A percentile compares a stretch with the other conserved stretches of the same genome.
These are phyloP conservation scores for Fusarium bulbicola DNA, from an alignment of 2,329 filamentous ascomycete species.

Conservation along the genomic window DNA sequence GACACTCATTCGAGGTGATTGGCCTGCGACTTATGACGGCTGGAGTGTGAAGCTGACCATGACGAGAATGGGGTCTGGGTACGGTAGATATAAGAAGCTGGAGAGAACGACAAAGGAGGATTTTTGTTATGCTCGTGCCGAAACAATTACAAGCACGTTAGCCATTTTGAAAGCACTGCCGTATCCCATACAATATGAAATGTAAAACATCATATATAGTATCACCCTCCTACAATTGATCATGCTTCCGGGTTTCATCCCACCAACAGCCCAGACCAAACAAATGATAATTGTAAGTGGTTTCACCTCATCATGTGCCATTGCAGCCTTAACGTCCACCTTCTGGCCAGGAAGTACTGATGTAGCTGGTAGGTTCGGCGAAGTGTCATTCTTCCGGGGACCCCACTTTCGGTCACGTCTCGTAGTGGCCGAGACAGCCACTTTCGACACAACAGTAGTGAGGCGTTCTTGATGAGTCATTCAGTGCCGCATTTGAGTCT, in stretches of 20 bases:
- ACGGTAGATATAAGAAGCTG: too few relatives aligned
- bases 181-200: too few relatives aligned
- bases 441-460: neutral
- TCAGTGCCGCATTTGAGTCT: too few relatives aligned
- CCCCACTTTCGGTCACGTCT: neutral
- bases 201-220: too few relatives aligned
- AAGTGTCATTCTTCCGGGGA: neutral
- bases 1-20: neutral
- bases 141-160: too few relatives aligned
- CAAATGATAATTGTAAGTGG: fast-evolving
- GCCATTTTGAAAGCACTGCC: neutral
- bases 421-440: neutral
- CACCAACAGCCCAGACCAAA: neutral
- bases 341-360: neutral
- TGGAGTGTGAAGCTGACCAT: too few relatives aligned
- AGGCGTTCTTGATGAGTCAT: neutral
- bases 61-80: too few relatives aligned
- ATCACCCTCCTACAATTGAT: neutral
- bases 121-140: too few relatives aligned
- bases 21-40: too few relatives aligned
- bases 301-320: neutral
- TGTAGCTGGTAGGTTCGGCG: neutral
- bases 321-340: neutral
- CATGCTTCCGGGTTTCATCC: too few relatives aligned
- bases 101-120: neutral